phyloP scores from a whole-genome alignment of 345 rosid genomes.

The Iberis pinnata region DNA sequence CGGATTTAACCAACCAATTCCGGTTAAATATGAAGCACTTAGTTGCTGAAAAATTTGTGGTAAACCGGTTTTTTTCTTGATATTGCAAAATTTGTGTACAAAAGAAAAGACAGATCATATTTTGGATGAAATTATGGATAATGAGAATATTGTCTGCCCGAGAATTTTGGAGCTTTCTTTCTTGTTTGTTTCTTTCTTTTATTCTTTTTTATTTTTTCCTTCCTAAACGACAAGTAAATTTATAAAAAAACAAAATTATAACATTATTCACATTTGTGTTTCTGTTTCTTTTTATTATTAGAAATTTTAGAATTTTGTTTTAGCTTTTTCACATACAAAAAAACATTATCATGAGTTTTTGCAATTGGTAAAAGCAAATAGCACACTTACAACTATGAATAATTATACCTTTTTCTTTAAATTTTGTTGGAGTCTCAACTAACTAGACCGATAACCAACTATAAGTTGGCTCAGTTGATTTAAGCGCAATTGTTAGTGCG shows the following conservation, averaged over 20 bases:
- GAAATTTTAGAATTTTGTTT: neutral
- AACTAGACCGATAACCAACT: too few relatives aligned
- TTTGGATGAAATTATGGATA: constrained; percentile 34
- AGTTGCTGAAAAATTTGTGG: constrained; percentile 51
- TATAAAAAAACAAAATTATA: neutral
- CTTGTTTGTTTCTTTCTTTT: constrained; percentile 22
- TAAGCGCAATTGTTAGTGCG: too few relatives aligned
- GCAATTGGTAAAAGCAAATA: neutral
- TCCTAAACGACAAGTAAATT: constrained; percentile 4
- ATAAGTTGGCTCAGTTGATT: too few relatives aligned
- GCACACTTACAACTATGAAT: too few relatives aligned
- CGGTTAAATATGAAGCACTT: constrained; percentile 78
- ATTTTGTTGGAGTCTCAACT: too few relatives aligned
- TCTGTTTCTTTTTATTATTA: neutral
- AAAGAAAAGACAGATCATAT: constrained; percentile 25
- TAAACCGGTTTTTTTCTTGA: neutral
- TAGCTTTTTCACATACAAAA: neutral
- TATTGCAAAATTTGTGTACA: constrained; percentile 13
- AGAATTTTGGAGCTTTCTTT: constrained; percentile 29
- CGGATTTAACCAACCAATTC: constrained; percentile 71
- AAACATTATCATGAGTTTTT: neutral
- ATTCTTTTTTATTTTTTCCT: constrained; percentile 11
- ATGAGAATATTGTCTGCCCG: constrained; percentile 32
- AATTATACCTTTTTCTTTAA: too few relatives aligned
- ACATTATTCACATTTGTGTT: constrained; percentile 1